Evolutionary conservation across 257 asterid species (phyloP).

Genomic region (Lantana camara): DNA sequence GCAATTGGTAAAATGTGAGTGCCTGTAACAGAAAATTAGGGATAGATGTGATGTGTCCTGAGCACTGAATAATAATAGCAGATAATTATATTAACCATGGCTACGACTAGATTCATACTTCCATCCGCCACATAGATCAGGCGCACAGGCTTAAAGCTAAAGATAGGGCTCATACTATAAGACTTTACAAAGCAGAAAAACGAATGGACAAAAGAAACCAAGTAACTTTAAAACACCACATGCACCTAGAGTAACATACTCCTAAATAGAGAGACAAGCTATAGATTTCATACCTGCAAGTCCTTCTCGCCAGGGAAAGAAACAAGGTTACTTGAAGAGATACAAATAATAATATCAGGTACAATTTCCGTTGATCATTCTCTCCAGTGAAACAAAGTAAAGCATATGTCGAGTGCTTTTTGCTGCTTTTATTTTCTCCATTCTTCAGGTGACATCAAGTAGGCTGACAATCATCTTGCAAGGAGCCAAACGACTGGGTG

Average conservation of each 20-base stretch:
- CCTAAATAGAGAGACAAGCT: constrained; percentile 11
- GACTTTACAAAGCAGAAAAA: constrained; percentile 17
- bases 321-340: constrained; percentile 65
- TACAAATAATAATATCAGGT: constrained; percentile 77
- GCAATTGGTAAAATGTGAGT: constrained; percentile 82
- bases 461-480: constrained; percentile 92
- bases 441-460: constrained; percentile 69
- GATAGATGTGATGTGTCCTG: constrained; percentile 7
- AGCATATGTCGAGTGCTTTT: constrained; percentile 40
- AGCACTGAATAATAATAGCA: constrained; percentile 7
- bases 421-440: constrained; percentile 39
- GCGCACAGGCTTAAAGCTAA: too few relatives aligned
- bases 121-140: constrained; percentile 9
- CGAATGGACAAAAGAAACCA: constrained; percentile 4
- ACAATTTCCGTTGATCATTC: constrained; percentile 70
- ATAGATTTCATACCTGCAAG: constrained; percentile 65
- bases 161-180: background rate
- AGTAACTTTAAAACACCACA: background rate
- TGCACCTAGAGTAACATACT: background rate
- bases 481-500: constrained; percentile 84
- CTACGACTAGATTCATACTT: background rate
- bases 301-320: constrained; percentile 96
- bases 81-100: background rate
- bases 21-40: constrained; percentile 48
- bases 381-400: constrained; percentile 72